These are phyloP conservation scores for Hippophae tibetana DNA, from an alignment of 306 rosid genomes.

Conservation along the genomic window DNA sequence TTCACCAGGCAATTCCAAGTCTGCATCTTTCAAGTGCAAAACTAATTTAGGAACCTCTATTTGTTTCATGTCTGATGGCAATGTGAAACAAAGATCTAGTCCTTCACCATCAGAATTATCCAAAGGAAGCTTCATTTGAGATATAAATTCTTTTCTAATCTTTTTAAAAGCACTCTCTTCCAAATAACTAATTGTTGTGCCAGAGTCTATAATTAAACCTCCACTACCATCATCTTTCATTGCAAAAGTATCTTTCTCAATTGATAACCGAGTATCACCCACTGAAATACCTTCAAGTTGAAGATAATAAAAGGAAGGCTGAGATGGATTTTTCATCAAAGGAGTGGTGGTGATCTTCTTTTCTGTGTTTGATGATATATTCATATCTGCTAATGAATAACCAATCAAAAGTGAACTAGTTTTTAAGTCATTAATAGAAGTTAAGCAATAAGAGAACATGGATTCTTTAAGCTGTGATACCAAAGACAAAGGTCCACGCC, in stretches of 20 bases:
- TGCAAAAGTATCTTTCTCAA: conserved; percentile 38
- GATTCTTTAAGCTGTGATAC: conserved; percentile 69
- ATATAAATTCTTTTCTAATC: conserved; percentile 41
- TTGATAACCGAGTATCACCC: conserved; percentile 38
- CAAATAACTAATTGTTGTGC: conserved; percentile 67
- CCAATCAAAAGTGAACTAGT: conserved; percentile 60
- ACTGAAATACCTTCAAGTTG: conserved; percentile 69
- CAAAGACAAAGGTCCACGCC: conserved; percentile 72
- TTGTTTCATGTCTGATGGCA: conserved; percentile 27
- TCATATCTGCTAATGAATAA: conserved; percentile 30
- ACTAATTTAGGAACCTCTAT: conserved; percentile 52
- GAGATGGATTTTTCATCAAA: conserved; percentile 50
- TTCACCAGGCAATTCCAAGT: conserved; percentile 55
- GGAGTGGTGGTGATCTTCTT: conserved; percentile 32
- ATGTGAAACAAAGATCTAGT: conserved; percentile 54
- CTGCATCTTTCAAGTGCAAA: conserved; percentile 60
- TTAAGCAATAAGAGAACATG: conserved; percentile 66
- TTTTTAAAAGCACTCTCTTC: conserved; percentile 33
- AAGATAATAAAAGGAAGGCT: conserved; percentile 71
- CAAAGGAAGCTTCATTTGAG: conserved; percentile 38
- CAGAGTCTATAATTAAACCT: conserved; percentile 77
- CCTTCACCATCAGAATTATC: conserved; percentile 39
- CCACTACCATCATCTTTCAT: conserved; percentile 58
- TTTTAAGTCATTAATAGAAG: conserved; percentile 44
- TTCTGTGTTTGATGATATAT: conserved; percentile 6